phyloP scores from a whole-genome alignment of 148 eudicot genomes.

The Vaccinium myrtillus region DNA sequence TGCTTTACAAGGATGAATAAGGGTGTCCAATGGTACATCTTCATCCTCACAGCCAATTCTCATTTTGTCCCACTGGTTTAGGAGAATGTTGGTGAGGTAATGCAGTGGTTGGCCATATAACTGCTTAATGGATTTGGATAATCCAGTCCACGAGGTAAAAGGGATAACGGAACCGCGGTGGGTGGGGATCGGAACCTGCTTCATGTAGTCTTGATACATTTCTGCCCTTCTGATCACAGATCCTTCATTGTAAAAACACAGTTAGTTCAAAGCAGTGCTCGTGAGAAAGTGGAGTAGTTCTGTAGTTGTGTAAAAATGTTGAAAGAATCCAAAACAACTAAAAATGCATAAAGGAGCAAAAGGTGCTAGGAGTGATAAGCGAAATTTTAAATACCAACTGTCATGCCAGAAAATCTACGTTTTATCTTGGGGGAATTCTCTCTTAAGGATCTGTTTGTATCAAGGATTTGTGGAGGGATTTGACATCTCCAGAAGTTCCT shows the following conservation, averaged over 20 bases:
- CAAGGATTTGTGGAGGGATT: background rate
- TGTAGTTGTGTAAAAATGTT: background rate
- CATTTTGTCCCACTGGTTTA: conserved; percentile 64
- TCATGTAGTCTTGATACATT: conserved; percentile 84
- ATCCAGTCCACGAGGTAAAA: conserved; percentile 64
- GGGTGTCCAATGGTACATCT: conserved; percentile 42
- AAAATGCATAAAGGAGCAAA: background rate
- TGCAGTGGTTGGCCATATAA: conserved; percentile 73
- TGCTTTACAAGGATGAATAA: conserved; percentile 73
- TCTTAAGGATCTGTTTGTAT: background rate
- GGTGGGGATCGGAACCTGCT: conserved; percentile 54
- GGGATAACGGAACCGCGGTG: conserved; percentile 61
- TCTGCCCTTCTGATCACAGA: conserved; percentile 42
- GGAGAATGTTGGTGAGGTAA: conserved; percentile 66
- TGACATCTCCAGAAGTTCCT: background rate
- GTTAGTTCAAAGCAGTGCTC: background rate
- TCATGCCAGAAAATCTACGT: background rate
- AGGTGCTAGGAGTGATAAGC: background rate
- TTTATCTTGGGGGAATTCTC: background rate
- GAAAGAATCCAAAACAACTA: background rate
- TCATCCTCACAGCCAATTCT: conserved; percentile 55
- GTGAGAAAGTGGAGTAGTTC: background rate
- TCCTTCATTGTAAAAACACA: conserved; percentile 33
- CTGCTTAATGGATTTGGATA: conserved; percentile 61
- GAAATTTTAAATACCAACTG: background rate